Conservation (phyloP, 306 rosid species). For the Vigna angularis region DNA sequence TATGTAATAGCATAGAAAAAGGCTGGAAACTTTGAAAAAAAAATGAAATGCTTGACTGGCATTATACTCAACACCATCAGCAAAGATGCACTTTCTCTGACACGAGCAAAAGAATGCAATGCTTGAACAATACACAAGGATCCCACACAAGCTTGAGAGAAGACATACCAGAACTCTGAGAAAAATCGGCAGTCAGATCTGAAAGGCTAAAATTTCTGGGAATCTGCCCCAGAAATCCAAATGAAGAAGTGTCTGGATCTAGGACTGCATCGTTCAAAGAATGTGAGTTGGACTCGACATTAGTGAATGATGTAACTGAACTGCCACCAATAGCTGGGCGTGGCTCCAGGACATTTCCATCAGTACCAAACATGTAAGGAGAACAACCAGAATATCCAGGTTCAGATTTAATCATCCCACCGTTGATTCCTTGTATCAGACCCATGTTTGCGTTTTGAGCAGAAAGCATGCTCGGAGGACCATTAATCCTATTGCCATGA, state of each 20-base stretch:
- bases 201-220: conserved; percentile 87
- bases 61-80: conserved; percentile 22
- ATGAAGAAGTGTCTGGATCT: conserved; percentile 66
- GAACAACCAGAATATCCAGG: conserved; percentile 74
- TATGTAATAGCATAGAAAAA: not conserved
- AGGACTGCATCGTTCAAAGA: conserved; percentile 63
- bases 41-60: conserved; percentile 10
- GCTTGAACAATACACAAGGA: conserved; percentile 31
- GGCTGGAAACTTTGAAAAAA: conserved; percentile 6
- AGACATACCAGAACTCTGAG: conserved; percentile 79
- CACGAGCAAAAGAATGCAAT: not conserved
- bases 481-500: conserved; percentile 67
- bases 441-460: conserved; percentile 69
- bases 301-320: conserved; percentile 63
- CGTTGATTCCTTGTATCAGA: conserved; percentile 78
- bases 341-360: conserved; percentile 65
- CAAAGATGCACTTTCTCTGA: not conserved
- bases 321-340: conserved; percentile 72
- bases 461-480: conserved; percentile 60
- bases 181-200: conserved; percentile 79
- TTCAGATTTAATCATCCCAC: conserved; percentile 77
- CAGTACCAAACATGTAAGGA: conserved; percentile 66
- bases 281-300: conserved; percentile 65
- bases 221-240: conserved; percentile 79
- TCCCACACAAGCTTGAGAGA: conserved; percentile 21